Evolutionary conservation across 371 early-diverging fungal genomes (phyloP).

Genomic region (Actinomortierella wolfii): DNA sequence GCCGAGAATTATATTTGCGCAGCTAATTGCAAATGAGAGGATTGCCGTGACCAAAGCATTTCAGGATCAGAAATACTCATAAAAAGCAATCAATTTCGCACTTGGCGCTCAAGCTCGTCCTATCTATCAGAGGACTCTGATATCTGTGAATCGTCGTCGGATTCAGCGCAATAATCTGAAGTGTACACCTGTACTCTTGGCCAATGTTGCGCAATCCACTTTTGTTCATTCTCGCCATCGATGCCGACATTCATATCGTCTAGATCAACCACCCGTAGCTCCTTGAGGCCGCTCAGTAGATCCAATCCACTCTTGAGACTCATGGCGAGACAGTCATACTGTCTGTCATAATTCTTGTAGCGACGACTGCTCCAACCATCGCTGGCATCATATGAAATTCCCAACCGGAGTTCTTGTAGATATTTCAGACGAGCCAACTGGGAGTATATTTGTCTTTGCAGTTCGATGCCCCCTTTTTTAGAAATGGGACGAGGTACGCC

Average conservation of each 20-base stretch:
- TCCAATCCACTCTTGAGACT: slow-evolving; percentile 7
- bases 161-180: not conserved
- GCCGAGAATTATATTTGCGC: too few relatives aligned
- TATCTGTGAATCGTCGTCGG: slow-evolving; percentile 3
- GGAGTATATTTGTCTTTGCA: not conserved
- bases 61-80: too few relatives aligned
- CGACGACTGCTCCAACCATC: not conserved
- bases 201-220: slow-evolving; percentile 1
- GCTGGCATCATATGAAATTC: not conserved
- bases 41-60: too few relatives aligned
- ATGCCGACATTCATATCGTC: slow-evolving; percentile 3
- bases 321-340: slow-evolving; percentile 8
- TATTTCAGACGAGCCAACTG: slow-evolving; percentile 3
- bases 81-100: too few relatives aligned
- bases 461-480: not conserved
- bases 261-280: slow-evolving; percentile 2
- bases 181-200: not conserved
- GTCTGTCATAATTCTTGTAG: not conserved
- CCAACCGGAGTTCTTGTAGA: slow-evolving; percentile 5
- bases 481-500: not conserved
- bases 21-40: too few relatives aligned
- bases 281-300: slow-evolving; percentile 6
- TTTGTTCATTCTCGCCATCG: not conserved
- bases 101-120: too few relatives aligned
- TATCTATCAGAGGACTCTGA: slow-evolving; percentile 3